These are phyloP conservation scores for Pythium sukuiense DNA, from an alignment of 352 stramenopile genomes.

Conservation along the genomic window DNA sequence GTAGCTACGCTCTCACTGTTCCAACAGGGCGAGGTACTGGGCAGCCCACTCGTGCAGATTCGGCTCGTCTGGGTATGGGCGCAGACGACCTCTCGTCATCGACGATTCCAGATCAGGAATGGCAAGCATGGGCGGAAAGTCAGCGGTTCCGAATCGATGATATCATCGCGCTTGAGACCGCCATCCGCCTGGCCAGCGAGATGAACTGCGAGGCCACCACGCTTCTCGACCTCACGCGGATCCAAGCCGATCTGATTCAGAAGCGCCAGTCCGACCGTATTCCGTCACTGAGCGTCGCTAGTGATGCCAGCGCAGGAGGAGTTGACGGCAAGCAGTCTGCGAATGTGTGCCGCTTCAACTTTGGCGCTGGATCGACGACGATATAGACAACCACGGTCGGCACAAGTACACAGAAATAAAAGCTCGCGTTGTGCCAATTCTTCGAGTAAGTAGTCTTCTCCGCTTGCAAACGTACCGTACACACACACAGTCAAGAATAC, in stretches of 20 bases:
- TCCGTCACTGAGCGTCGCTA: background rate
- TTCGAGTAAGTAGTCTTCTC: too few relatives aligned
- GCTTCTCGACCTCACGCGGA: constrained; percentile 55
- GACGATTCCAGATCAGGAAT: constrained; percentile 36
- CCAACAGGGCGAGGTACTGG: background rate
- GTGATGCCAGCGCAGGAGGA: background rate
- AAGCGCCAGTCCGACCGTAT: constrained; percentile 19
- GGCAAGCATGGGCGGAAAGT: constrained; percentile 47
- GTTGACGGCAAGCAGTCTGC: constrained; percentile 27
- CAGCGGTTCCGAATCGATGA: constrained; percentile 46
- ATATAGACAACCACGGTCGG: constrained; percentile 6
- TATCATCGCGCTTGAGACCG: constrained; percentile 57
- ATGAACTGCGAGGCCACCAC: constrained; percentile 65
- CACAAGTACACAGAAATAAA: background rate
- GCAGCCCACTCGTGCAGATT: background rate
- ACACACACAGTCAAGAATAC: background rate
- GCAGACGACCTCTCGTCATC: constrained; percentile 29
- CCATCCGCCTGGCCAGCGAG: constrained; percentile 57
- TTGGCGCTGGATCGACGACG: constrained; percentile 22
- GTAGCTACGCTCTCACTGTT: constrained; percentile 15
- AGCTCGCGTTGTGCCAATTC: too few relatives aligned
- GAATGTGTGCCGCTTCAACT: constrained; percentile 59
- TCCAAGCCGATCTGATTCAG: constrained; percentile 45
- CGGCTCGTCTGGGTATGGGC: background rate
- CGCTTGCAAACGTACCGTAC: background rate